A percentile compares a stretch with the other conserved stretches of the same genome.
Conservation (phyloP, 1,284 basidiomycete genomes). For the Coriolopsis trogii region DNA sequence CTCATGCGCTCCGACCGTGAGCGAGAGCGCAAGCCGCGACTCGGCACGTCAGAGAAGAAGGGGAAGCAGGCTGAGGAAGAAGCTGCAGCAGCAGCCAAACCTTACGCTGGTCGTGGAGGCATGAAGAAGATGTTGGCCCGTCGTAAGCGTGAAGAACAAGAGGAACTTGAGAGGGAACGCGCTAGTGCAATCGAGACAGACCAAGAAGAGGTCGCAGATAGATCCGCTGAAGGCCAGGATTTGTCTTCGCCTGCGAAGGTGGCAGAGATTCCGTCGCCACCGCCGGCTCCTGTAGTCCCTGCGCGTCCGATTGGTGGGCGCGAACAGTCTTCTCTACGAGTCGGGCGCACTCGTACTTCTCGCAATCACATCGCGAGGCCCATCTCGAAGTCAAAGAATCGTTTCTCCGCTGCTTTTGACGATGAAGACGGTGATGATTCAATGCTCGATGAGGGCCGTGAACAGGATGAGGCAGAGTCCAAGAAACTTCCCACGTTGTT, state of each 20-base stretch:
- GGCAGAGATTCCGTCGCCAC: constrained; percentile 20
- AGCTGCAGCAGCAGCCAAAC: constrained; percentile 43
- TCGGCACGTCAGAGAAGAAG: constrained; percentile 38
- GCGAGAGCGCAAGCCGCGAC: constrained; percentile 36
- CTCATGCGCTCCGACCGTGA: constrained; percentile 49
- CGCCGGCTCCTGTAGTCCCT: constrained; percentile 21
- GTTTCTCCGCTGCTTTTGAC: constrained; percentile 70
- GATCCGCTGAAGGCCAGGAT: constrained; percentile 28
- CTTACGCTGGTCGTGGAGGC: constrained; percentile 73
- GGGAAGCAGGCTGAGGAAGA: constrained; percentile 35
- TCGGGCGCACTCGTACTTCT: constrained; percentile 58
- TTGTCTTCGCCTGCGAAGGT: constrained; percentile 16
- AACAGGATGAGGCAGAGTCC: constrained; percentile 46
- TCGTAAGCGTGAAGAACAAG: constrained; percentile 42
- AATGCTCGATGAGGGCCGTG: constrained; percentile 43
- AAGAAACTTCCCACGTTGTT: constrained; percentile 58
- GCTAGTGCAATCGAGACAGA: constrained; percentile 36
- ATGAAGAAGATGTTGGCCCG: constrained; percentile 74
- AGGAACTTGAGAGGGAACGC: constrained; percentile 39
- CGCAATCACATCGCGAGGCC: constrained; percentile 59
- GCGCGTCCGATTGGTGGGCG: constrained; percentile 29
- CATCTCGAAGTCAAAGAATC: constrained; percentile 41
- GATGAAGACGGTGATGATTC: constrained; percentile 57
- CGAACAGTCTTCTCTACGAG: constrained; percentile 58
- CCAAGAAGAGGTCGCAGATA: constrained; percentile 30